phyloP scores from a whole-genome alignment of 225 moss, liverwort and hornwort species.

The Sphagnum contortum region DNA sequence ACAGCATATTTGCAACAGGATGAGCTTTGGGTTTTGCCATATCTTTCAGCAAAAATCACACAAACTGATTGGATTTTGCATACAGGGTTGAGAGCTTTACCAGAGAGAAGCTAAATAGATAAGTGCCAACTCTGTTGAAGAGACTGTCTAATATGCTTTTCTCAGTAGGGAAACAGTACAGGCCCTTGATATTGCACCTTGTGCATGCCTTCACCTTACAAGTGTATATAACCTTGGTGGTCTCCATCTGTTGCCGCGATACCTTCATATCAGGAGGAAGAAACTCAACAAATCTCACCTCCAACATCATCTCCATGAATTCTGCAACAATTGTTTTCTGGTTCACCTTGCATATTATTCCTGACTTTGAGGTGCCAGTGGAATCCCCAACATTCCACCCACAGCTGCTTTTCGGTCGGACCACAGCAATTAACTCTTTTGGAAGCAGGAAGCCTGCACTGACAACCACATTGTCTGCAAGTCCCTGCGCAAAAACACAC shows the following conservation, averaged over 20 bases:
- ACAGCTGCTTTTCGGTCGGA: conserved; percentile 15
- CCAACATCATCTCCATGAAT: conserved; percentile 21
- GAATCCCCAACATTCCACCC: background rate
- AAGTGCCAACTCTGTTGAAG: conserved; percentile 14
- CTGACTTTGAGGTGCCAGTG: background rate
- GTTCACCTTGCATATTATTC: conserved; percentile 5
- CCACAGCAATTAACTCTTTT: conserved; percentile 23
- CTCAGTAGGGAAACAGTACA: conserved; percentile 22
- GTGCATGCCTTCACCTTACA: conserved; percentile 5
- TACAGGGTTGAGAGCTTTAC: conserved; percentile 3
- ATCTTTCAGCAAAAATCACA: no score
- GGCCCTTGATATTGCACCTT: conserved; percentile 19
- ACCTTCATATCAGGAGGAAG: background rate
- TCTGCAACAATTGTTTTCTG: conserved; percentile 22
- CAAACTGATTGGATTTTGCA: no score
- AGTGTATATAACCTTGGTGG: conserved; percentile 7
- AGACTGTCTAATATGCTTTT: conserved; percentile 12
- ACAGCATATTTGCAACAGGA: no score
- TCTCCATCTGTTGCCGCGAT: background rate
- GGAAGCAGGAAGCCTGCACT: conserved; percentile 20
- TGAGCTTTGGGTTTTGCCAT: no score
- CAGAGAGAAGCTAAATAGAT: conserved; percentile 19
- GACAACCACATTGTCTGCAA: conserved; percentile 4
- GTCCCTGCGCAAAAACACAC: conserved; percentile 7
- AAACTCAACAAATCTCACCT: conserved; percentile 12